Evolutionary conservation across 1,284 basidiomycete genomes (phyloP).

Genomic region (Puccinia hordei): DNA sequence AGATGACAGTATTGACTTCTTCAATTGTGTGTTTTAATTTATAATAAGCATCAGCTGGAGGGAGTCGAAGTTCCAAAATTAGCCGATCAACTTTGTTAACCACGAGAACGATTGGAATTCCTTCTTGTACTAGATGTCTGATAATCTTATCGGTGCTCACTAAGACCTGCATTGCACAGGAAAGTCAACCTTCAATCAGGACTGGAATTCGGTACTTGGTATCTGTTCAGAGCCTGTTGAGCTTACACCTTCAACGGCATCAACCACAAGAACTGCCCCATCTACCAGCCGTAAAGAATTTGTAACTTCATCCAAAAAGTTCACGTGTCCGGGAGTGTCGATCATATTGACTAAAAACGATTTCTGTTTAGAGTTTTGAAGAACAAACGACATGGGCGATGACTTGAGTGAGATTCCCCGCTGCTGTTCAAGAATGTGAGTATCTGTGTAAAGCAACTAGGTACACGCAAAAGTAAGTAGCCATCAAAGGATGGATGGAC

Average conservation of each 20-base stretch:
- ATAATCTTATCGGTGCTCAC: constrained; percentile 82
- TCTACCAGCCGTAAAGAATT: constrained; percentile 84
- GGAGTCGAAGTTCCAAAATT: constrained; percentile 92
- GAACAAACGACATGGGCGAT: constrained; percentile 88
- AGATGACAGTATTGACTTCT: constrained; percentile 93
- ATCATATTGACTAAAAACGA: constrained; percentile 90
- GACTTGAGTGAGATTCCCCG: constrained; percentile 95
- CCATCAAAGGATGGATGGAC: constrained; percentile 41
- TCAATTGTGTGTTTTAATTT: constrained; percentile 99
- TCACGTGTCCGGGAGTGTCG: constrained; percentile 97
- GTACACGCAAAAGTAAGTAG: constrained; percentile 53
- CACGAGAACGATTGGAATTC: constrained; percentile 85
- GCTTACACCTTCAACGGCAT: constrained; percentile 88
- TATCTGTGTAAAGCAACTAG: constrained; percentile 90
- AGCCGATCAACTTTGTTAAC: constrained; percentile 98
- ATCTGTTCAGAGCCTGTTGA: neutral
- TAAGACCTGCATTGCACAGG: constrained; percentile 68
- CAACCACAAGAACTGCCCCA: constrained; percentile 89
- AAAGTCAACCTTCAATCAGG: constrained; percentile 50
- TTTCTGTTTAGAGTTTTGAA: constrained; percentile 85
- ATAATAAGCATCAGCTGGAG: constrained; percentile 94
- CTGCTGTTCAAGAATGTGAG: constrained; percentile 81
- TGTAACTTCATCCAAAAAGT: constrained; percentile 96
- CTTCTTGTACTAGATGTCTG: constrained; percentile 82
- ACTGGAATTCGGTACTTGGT: neutral